A percentile compares a stretch with the other conserved stretches of the same genome.
Evolutionary conservation across 2,329 filamentous ascomycete genomes (phyloP).

Genomic region (Aspergillus viridinutans): DNA sequence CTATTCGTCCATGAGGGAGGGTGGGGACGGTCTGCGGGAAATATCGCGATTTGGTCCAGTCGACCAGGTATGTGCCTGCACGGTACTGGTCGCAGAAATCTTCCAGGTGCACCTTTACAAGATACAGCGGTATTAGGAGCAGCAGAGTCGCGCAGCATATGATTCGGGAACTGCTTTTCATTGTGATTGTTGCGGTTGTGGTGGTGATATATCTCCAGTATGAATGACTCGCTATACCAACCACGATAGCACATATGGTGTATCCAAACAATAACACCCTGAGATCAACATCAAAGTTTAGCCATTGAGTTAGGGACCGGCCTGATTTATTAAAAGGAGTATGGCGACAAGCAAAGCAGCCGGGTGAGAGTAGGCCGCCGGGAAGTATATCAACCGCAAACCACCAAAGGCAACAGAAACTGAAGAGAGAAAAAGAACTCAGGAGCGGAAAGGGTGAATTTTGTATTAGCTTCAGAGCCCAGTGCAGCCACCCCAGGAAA

Average conservation of each 20-base stretch:
- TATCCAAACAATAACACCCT: not conserved
- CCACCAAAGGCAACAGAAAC: not conserved
- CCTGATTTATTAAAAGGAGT: not conserved
- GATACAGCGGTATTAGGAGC: slow-evolving; percentile 25
- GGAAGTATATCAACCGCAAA: not conserved
- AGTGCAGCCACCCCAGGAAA: not conserved
- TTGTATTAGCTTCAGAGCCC: not conserved
- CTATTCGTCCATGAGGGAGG: slow-evolving; percentile 7
- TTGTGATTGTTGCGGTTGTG: slow-evolving; percentile 14
- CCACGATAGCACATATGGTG: not conserved
- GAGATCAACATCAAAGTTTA: not conserved
- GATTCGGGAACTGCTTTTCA: slow-evolving; percentile 30
- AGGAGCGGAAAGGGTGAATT: not conserved
- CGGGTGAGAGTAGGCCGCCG: not conserved
- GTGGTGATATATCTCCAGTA: not conserved
- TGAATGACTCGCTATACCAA: not conserved
- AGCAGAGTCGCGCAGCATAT: slow-evolving; percentile 20
- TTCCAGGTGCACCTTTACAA: slow-evolving; percentile 29
- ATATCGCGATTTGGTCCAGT: slow-evolving; percentile 23
- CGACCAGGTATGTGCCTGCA: slow-evolving; percentile 32
- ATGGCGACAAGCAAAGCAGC: not conserved
- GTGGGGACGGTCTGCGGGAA: not conserved
- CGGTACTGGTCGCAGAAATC: slow-evolving; percentile 35
- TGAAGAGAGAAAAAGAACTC: not conserved
- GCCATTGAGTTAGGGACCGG: not conserved